Conservation (phyloP, 1,284 basidiomycete genomes). For the Trichosporon faecale region DNA sequence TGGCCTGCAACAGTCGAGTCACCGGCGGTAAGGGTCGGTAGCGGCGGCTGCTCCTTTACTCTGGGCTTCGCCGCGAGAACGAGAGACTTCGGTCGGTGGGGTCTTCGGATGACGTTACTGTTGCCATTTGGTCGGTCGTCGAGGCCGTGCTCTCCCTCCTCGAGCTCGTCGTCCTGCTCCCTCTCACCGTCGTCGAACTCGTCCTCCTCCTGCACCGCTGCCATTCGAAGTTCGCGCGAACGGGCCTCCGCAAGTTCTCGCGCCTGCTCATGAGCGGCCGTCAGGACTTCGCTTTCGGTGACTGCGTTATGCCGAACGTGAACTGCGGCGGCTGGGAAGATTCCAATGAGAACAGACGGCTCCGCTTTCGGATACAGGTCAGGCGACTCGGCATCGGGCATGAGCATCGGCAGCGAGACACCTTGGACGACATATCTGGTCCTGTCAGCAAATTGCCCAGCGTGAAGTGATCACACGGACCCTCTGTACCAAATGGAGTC, state of each 20-base stretch:
- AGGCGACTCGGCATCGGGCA: constrained; percentile 23
- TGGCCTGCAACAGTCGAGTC: constrained; percentile 82
- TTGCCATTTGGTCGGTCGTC: constrained; percentile 9
- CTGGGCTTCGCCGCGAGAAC: constrained; percentile 22
- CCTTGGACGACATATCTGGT: constrained; percentile 80
- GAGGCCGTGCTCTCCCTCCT: not conserved
- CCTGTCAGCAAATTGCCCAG: not conserved
- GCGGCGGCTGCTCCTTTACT: constrained; percentile 75
- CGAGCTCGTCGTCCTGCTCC: not conserved
- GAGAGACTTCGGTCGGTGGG: constrained; percentile 40
- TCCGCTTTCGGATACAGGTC: constrained; percentile 47
- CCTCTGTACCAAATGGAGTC: constrained; percentile 85
- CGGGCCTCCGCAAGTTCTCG: constrained; percentile 33
- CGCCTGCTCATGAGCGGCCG: constrained; percentile 55
- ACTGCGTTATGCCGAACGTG: constrained; percentile 82
- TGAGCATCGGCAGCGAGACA: constrained; percentile 64
- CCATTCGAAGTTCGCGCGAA: constrained; percentile 53
- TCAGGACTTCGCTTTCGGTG: constrained; percentile 81
- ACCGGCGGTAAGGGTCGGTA: constrained; percentile 86
- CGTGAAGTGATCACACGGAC: constrained; percentile 55
- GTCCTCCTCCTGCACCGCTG: constrained; percentile 70
- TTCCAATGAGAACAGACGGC: constrained; percentile 86
- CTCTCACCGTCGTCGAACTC: constrained; percentile 55
- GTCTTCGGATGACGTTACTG: constrained; percentile 14
- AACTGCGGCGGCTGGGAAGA: constrained; percentile 89